Conservation (phyloP, 352 stramenopile genomes). For the Paralagenidium karlingii region DNA sequence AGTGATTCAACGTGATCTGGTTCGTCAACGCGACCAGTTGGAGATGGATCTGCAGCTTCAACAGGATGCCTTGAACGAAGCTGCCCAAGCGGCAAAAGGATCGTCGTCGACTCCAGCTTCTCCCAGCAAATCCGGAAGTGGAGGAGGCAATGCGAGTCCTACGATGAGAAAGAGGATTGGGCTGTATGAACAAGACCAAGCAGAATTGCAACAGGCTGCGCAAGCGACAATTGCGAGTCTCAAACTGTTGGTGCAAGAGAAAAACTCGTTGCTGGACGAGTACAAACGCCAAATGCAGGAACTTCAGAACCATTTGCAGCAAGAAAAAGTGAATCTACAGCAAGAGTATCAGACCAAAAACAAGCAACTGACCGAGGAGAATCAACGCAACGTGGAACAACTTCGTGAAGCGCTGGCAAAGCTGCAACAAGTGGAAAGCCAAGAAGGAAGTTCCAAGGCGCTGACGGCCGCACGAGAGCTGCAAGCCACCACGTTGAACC, state of each 20-base stretch:
- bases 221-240: constrained; percentile 69
- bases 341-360: constrained; percentile 38
- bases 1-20: constrained; percentile 22
- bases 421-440: constrained; percentile 40
- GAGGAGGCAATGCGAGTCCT: too few species aligned
- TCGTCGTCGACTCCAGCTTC: constrained; percentile 5
- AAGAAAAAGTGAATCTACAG: constrained; percentile 36
- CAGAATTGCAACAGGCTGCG: constrained; percentile 52
- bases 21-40: constrained; percentile 32
- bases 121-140: neutral
- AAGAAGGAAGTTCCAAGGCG: constrained; percentile 14
- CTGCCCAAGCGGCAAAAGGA: constrained; percentile 2
- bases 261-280: constrained; percentile 48
- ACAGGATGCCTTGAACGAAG: constrained; percentile 1
- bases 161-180: constrained; percentile 55
- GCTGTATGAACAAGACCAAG: constrained; percentile 67
- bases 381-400: constrained; percentile 58
- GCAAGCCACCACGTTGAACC: constrained; percentile 44
- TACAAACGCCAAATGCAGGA: constrained; percentile 41
- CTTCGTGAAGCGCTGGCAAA: constrained; percentile 57
- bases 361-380: constrained; percentile 65
- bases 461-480: constrained; percentile 46
- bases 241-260: constrained; percentile 67
- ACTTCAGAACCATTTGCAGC: constrained; percentile 28
- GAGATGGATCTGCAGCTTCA: constrained; percentile 40